Evolutionary conservation across 2,329 filamentous ascomycete genomes (phyloP).

Genomic region (Monilinia fructigena): DNA sequence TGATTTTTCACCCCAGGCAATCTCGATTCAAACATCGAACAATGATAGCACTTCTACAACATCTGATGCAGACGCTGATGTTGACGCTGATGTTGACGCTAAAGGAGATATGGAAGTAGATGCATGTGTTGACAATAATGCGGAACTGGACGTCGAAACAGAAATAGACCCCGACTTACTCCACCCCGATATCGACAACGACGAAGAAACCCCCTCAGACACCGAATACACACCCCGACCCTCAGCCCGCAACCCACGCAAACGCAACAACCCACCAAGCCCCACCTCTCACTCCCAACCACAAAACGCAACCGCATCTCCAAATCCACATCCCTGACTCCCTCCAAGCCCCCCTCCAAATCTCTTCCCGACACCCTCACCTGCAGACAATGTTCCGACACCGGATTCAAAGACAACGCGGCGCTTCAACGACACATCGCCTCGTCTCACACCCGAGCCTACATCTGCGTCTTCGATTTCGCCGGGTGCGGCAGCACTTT

Average conservation of each 20-base stretch:
- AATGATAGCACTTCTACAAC: conserved; percentile 25
- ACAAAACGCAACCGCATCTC: conserved; percentile 28
- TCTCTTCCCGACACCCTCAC: neutral
- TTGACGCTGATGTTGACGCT: conserved; percentile 27
- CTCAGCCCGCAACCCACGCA: conserved; percentile 27
- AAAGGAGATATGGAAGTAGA: conserved; percentile 24
- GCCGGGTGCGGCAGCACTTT: conserved; percentile 76
- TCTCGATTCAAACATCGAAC: conserved; percentile 11
- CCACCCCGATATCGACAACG: conserved; percentile 13
- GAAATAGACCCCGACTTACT: conserved; percentile 3
- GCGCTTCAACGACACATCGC: conserved; percentile 51
- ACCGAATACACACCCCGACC: conserved; percentile 33
- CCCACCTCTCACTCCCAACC: conserved; percentile 20
- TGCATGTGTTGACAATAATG: conserved; percentile 13
- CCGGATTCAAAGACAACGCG: conserved; percentile 48
- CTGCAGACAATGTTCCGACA: conserved; percentile 33
- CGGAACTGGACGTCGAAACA: conserved; percentile 1
- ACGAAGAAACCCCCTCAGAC: conserved; percentile 28
- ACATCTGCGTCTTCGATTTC: conserved; percentile 73
- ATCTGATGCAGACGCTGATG: conserved; percentile 25
- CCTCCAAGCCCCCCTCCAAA: conserved; percentile 18
- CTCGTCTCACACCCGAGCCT: conserved; percentile 55
- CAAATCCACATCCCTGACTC: conserved; percentile 16
- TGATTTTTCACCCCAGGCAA: conserved; percentile 26
- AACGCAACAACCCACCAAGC: conserved; percentile 22